Conservation (phyloP, 768 basidiomycete genomes). For the Hypholoma sublateritium region DNA sequence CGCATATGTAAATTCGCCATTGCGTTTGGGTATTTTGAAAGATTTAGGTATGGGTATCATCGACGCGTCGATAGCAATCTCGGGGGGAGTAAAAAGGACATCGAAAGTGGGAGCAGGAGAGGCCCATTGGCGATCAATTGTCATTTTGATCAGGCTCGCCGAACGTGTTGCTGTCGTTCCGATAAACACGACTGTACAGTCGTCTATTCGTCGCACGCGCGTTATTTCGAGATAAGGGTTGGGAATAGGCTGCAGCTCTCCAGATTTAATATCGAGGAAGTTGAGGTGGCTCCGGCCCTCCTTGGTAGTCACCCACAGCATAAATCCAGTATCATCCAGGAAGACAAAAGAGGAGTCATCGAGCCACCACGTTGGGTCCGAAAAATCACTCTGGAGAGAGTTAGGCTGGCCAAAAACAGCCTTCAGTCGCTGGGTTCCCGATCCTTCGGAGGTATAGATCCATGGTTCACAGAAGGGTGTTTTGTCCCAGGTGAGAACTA, state of each 20-base stretch:
- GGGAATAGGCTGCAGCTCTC: conserved; percentile 7
- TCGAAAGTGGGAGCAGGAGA: conserved; percentile 5
- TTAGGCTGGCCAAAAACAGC: conserved; percentile 1
- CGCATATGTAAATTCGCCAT: conserved; percentile 7
- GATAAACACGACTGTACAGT: conserved; percentile 5
- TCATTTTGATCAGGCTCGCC: conserved; percentile 4
- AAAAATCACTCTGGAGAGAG: conserved; percentile 6
- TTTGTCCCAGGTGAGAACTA: conserved; percentile 36
- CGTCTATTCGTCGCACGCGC: conserved; percentile 7
- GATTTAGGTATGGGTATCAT: conserved; percentile 2
- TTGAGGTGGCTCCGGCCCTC: conserved; percentile 7
- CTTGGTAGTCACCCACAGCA: conserved; percentile 4
- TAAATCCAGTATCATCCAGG: neutral
- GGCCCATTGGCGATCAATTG: conserved; percentile 7
- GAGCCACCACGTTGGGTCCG: conserved; percentile 6
- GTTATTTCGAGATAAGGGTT: conserved; percentile 5
- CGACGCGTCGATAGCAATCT: neutral
- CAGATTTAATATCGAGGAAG: neutral
- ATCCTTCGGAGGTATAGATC: neutral
- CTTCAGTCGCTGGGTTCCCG: neutral
- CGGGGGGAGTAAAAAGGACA: neutral
- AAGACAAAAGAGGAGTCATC: conserved; percentile 5
- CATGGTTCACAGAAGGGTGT: conserved; percentile 4
- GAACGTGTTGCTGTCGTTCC: conserved; percentile 1
- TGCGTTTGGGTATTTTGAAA: conserved; percentile 8